Conservation (phyloP, 441 rosid species). For the Dalechampia spathulata region DNA sequence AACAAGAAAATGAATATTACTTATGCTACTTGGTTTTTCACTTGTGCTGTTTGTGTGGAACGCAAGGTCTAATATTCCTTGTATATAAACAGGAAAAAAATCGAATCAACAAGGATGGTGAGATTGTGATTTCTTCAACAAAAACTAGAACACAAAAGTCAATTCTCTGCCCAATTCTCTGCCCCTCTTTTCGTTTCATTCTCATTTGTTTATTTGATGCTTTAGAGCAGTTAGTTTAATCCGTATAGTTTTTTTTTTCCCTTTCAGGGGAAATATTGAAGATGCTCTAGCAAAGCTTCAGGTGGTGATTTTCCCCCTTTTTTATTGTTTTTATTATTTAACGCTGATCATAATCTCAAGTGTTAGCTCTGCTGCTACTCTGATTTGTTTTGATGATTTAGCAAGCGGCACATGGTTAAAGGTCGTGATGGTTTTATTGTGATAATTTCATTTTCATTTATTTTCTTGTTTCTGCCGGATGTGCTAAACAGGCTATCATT, state of each 20-base stretch:
- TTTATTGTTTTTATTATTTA: too few species aligned
- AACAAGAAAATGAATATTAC: too few species aligned
- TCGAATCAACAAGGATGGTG: conserved; percentile 90
- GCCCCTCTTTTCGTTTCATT: conserved; percentile 2
- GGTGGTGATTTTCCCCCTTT: conserved; percentile 45
- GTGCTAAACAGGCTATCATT: conserved; percentile 58
- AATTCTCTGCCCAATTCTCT: conserved; percentile 13
- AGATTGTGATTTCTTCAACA: conserved; percentile 88
- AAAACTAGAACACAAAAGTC: conserved; percentile 93
- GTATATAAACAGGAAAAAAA: conserved; percentile 72
- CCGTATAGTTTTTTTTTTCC: neutral
- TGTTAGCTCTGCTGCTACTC: neutral
- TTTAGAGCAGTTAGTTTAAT: conserved; percentile 10
- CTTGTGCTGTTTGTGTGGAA: conserved; percentile 3
- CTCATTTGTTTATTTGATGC: conserved; percentile 6
- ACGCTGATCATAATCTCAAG: too few species aligned
- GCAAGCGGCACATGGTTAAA: too few species aligned
- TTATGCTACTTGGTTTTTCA: too few species aligned
- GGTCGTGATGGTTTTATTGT: neutral
- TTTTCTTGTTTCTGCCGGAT: neutral
- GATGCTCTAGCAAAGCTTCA: conserved; percentile 86
- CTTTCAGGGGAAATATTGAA: conserved; percentile 80
- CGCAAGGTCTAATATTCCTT: neutral
- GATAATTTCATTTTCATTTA: neutral
- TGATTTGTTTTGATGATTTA: too few species aligned